Conservation (phyloP, 805 yeast species). For the Limtongia smithiae region DNA sequence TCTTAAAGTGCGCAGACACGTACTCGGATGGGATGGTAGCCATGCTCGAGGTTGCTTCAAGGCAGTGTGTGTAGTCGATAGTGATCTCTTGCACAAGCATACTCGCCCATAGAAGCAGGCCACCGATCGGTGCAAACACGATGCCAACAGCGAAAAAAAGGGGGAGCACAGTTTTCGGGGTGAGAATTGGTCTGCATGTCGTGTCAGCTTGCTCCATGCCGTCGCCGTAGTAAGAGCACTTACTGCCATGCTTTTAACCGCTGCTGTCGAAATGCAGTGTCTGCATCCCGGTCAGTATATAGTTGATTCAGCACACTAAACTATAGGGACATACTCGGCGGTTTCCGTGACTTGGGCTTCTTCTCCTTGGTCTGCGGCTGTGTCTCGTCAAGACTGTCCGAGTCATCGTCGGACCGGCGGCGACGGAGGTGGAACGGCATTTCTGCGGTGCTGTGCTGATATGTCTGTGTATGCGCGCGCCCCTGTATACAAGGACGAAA, state of each 20-base stretch:
- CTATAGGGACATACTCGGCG: conserved; percentile 41
- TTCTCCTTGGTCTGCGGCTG: conserved; percentile 27
- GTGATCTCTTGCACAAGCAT: conserved; percentile 67
- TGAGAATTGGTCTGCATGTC: conserved; percentile 69
- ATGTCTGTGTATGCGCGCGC: neutral
- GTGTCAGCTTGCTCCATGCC: too few relatives aligned
- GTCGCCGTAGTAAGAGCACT: conserved; percentile 1
- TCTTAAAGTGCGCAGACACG: conserved; percentile 59
- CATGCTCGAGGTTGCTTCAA: conserved; percentile 47
- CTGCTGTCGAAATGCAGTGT: conserved; percentile 50
- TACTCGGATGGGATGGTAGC: conserved; percentile 57
- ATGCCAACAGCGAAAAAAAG: conserved; percentile 68
- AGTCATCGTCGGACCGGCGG: conserved; percentile 10
- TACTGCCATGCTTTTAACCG: conserved; percentile 63
- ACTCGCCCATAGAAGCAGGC: conserved; percentile 76
- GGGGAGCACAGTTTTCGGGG: conserved; percentile 89
- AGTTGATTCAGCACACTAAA: neutral
- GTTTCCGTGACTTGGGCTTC: conserved; percentile 41
- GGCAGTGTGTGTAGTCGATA: conserved; percentile 75
- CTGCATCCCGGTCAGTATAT: neutral
- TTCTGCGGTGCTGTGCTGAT: neutral
- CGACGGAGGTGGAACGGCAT: conserved; percentile 25
- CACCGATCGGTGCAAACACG: conserved; percentile 87
- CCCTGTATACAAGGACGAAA: too few relatives aligned
- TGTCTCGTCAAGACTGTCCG: conserved; percentile 27